Percentiles rank a stretch among this genome's conserved stretches.
Evolutionary conservation across 1,284 basidiomycete species (phyloP).

Genomic region (Puccinia novopanici): DNA sequence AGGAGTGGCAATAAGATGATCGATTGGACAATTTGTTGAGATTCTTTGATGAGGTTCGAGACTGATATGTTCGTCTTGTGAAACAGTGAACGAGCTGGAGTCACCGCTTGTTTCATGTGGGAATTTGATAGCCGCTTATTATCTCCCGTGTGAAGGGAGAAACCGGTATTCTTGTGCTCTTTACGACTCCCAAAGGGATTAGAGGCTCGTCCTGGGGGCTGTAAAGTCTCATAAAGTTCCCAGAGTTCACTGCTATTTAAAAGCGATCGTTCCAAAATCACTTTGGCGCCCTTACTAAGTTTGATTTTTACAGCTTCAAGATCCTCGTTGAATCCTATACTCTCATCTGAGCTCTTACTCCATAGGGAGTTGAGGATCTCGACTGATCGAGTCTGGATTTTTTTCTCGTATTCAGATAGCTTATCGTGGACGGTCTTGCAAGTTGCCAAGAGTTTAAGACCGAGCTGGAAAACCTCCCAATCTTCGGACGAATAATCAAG

Average conservation of each 20-base stretch:
- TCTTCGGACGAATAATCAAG: conserved; percentile 83
- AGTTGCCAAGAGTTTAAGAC: conserved; percentile 77
- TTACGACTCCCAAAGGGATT: neutral
- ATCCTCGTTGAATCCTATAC: conserved; percentile 61
- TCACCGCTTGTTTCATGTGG: neutral
- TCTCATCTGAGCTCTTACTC: conserved; percentile 63
- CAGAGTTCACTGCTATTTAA: conserved; percentile 79
- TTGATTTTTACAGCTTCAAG: conserved; percentile 64
- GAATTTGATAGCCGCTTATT: neutral
- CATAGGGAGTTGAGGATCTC: conserved; percentile 67
- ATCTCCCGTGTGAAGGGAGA: conserved; percentile 5
- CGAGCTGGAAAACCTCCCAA: conserved; percentile 78
- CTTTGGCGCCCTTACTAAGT: conserved; percentile 70
- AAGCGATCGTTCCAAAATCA: conserved; percentile 74
- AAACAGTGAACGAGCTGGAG: conserved; percentile 59
- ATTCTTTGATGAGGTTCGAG: conserved; percentile 69
- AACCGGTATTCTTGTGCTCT: neutral
- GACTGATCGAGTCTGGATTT: conserved; percentile 66
- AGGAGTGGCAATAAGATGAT: conserved; percentile 83
- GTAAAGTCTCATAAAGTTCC: conserved; percentile 64
- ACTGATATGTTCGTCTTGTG: conserved; percentile 67
- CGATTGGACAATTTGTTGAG: conserved; percentile 75
- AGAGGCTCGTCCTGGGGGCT: conserved; percentile 8
- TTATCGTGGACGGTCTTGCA: conserved; percentile 72
- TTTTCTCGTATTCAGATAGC: conserved; percentile 69